Evolutionary conservation across 78 protist genomes (phyloP), one percentile per base, ranked within the genome.

Genomic region (Cavenderia fasciculata): DNA sequence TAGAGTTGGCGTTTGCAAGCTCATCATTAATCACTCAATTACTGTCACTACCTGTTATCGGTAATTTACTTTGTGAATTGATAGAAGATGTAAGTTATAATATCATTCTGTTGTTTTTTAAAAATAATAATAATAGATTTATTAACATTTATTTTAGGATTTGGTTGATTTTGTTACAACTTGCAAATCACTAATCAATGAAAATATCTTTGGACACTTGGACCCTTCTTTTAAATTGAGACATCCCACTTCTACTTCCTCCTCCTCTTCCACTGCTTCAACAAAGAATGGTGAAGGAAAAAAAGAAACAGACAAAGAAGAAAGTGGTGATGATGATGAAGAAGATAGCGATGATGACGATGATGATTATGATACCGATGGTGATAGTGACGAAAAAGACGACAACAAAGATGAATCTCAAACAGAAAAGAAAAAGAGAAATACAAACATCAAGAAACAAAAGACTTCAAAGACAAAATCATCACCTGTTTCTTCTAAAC

Each of bases 201-300:
- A 82, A 54, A 82, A 82, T 68, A 56, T 82, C 2, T 29, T 82
- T 29, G 90, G 90, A 4, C 72, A 68, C 68, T 31, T 82, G 6
- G 71, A 82, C 57, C 78, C 90, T n/a, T 82, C 90, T 5, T 82
- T 82, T 36, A 82, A 68, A 56, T 41, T n/a, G 25, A 63, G 69
- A 61, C 69, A 18, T 6, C 43, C 69, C 4, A 18, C 6, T 34
- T 8, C 6, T 31, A 31, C 69, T 7, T 6, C 6, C 4, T 29
- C 69, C n/a, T n/a, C n/a, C n/a, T n/a, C 19, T 21, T 71, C 31
- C 51, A 36, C 8, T 10, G 59, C 70, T 4, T 18, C 69, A 31
- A 34, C 27, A 3, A 14, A 14, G 14, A 49, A 49, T 49, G 54
- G 14, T 49, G 54, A 61, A 14, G 19, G 29, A 57, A 41, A 16